phyloP scores from a whole-genome alignment of 768 basidiomycete genomes.

The Amanita phalloides region DNA sequence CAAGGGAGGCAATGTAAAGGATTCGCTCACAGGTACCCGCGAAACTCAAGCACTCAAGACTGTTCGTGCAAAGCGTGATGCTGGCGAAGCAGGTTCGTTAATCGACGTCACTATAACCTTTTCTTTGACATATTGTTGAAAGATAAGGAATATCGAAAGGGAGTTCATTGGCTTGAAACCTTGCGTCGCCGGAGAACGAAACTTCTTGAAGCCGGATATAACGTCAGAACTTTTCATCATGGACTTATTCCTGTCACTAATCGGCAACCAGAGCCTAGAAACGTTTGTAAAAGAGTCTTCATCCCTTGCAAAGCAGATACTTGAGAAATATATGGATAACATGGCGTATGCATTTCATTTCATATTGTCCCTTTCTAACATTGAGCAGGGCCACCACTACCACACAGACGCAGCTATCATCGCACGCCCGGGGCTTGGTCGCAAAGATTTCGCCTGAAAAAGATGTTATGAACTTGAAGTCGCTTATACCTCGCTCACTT shows the following conservation, averaged over 20 bases:
- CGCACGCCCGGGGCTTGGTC: constrained; percentile 50
- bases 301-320: constrained; percentile 44
- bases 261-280: constrained; percentile 55
- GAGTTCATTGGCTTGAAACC: constrained; percentile 89
- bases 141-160: constrained; percentile 89
- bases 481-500: constrained; percentile 50
- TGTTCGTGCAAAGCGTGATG: constrained; percentile 79
- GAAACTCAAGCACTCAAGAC: constrained; percentile 61
- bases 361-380: not conserved
- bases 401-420: constrained; percentile 66
- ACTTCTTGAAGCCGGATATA: constrained; percentile 73
- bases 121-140: not conserved
- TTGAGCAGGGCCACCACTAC: constrained; percentile 58
- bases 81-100: constrained; percentile 72
- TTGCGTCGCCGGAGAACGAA: constrained; percentile 73
- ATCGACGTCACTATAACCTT: constrained; percentile 9
- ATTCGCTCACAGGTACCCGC: constrained; percentile 40
- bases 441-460: constrained; percentile 59
- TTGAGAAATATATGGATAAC: constrained; percentile 73
- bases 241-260: not conserved
- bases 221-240: constrained; percentile 31
- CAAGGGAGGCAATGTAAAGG: constrained; percentile 58
- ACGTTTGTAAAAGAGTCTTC: constrained; percentile 69
- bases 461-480: constrained; percentile 50
- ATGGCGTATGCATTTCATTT: constrained; percentile 42